Conservation (phyloP, 208 protist species). For the Herpetomonas samuelpessoai region DNA sequence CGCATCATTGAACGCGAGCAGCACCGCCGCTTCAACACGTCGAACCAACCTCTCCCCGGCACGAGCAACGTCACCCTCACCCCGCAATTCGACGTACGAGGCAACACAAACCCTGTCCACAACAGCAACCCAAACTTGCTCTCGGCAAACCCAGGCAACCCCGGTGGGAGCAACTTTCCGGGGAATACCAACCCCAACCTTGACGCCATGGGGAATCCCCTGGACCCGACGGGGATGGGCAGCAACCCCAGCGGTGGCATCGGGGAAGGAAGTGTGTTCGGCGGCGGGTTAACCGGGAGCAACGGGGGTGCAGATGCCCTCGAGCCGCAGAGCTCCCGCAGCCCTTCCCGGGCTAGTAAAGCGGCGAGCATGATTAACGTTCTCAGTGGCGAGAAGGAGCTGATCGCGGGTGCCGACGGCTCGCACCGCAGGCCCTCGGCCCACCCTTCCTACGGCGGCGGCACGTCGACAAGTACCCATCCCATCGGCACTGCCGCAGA, state of each 20-base stretch:
- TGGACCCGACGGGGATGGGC: neutral
- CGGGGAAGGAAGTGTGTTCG: conserved; percentile 4
- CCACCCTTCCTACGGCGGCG: neutral
- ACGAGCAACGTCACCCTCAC: conserved; percentile 11
- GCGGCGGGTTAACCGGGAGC: conserved; percentile 9
- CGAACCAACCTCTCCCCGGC: conserved; percentile 14
- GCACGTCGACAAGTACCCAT: neutral
- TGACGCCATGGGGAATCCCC: neutral
- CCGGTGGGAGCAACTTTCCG: neutral
- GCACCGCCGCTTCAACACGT: conserved; percentile 39
- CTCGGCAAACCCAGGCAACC: neutral
- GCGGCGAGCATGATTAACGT: conserved; percentile 37
- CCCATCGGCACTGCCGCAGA: neutral
- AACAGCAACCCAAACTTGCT: neutral
- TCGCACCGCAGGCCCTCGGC: neutral
- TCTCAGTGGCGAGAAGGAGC: conserved; percentile 28
- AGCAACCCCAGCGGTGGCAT: neutral
- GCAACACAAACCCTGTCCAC: conserved; percentile 2
- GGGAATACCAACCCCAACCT: neutral
- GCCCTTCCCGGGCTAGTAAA: conserved; percentile 7
- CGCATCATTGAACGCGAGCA: conserved; percentile 88
- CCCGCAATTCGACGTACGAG: conserved; percentile 3
- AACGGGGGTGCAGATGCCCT: conserved; percentile 3
- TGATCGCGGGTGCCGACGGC: conserved; percentile 20
- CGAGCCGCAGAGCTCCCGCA: neutral